A percentile compares a stretch with the other conserved stretches of the same genome.
phyloP scores from a whole-genome alignment of 345 rosid species.

The Eucalyptus erythrocorys region DNA sequence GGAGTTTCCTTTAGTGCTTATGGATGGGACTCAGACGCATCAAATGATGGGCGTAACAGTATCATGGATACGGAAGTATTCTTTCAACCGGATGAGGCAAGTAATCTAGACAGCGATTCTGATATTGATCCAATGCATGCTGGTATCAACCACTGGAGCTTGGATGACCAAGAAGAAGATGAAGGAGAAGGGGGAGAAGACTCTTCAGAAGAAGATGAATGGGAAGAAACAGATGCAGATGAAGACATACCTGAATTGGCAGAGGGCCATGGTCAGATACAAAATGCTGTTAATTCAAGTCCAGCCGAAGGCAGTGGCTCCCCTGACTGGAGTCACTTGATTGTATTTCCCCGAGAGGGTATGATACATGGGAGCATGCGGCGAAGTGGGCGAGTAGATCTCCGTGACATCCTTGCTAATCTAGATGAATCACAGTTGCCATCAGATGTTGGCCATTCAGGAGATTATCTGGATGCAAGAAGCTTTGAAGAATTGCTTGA shows the following conservation, averaged over 20 bases:
- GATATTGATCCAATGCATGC: conserved; percentile 97
- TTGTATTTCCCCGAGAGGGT: conserved; percentile 32
- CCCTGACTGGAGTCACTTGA: not conserved
- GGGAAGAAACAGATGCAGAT: conserved; percentile 50
- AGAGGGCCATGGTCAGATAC: conserved; percentile 6
- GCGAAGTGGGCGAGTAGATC: conserved; percentile 25
- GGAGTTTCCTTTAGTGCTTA: conserved; percentile 54
- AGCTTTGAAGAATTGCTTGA: conserved; percentile 70
- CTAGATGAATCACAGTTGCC: conserved; percentile 32
- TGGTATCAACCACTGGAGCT: conserved; percentile 63
- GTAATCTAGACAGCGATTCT: conserved; percentile 54
- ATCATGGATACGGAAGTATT: conserved; percentile 38
- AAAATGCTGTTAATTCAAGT: conserved; percentile 22
- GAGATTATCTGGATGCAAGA: conserved; percentile 52
- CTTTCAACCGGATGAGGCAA: conserved; percentile 30
- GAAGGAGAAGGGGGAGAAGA: conserved; percentile 50
- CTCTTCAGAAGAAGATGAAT: conserved; percentile 31
- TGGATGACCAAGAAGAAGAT: conserved; percentile 48
- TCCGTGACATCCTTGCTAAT: conserved; percentile 17
- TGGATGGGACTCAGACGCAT: conserved; percentile 80
- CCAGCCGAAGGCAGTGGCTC: conserved; percentile 32
- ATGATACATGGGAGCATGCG: conserved; percentile 17
- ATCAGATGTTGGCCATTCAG: conserved; percentile 21
- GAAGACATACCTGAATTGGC: conserved; percentile 20
- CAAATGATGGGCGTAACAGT: conserved; percentile 40